Evolutionary conservation across 2,329 filamentous ascomycete species (phyloP).

Genomic region (Ilyonectria destructans): DNA sequence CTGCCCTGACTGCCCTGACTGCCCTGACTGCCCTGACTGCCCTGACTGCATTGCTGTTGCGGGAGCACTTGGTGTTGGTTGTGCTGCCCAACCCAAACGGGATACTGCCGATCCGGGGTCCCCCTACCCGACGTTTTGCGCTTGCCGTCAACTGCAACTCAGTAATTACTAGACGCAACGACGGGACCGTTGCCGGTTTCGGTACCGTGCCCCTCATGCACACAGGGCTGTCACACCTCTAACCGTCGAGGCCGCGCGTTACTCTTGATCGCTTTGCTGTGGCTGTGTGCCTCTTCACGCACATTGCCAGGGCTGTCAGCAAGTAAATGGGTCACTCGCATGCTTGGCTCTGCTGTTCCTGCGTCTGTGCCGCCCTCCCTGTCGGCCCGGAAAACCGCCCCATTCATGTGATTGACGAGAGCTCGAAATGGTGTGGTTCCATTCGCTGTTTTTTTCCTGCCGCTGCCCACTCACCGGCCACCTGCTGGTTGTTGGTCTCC

Average conservation of each 20-base stretch:
- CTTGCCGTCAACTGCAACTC: conserved; percentile 35
- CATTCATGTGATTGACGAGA: neutral
- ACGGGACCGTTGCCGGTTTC: neutral
- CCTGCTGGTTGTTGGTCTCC: neutral
- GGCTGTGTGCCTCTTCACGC: neutral
- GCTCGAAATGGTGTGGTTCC: neutral
- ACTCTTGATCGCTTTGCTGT: neutral
- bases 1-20: neutral
- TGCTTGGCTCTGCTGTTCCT: neutral
- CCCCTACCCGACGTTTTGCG: conserved; percentile 19
- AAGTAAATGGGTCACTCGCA: neutral
- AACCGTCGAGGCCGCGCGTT: neutral
- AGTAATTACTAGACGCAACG: neutral
- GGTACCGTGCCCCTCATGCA: neutral
- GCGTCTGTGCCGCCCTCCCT: neutral
- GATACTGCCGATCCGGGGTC: conserved; percentile 43
- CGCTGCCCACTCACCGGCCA: neutral
- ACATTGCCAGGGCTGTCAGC: neutral
- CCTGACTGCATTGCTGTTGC: neutral
- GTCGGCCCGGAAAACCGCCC: conserved; percentile 2
- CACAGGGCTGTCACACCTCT: neutral
- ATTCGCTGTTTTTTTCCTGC: neutral
- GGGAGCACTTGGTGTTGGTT: neutral
- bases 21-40: neutral
- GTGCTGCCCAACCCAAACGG: conserved; percentile 24